phyloP scores from a whole-genome alignment of 116 monocot genomes.

The Dioscorea cayenensis region DNA sequence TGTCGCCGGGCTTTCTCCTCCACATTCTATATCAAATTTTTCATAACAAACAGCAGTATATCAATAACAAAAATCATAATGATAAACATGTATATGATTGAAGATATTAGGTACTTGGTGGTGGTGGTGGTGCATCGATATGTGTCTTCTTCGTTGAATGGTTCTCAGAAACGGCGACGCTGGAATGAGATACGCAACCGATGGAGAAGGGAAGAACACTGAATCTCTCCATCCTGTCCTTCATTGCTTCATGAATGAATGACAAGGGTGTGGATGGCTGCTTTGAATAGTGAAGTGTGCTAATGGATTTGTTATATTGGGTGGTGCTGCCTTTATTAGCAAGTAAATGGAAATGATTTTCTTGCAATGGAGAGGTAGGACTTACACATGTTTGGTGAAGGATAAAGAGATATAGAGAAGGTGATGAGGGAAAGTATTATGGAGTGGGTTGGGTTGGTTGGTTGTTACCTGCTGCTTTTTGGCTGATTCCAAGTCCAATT shows the following conservation, averaged over 20 bases:
- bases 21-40: neutral
- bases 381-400: constrained; percentile 26
- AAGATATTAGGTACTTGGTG: constrained; percentile 2
- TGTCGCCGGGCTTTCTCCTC: constrained; percentile 1
- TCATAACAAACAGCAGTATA: neutral
- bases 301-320: constrained; percentile 55
- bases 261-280: constrained; percentile 4
- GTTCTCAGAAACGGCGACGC: constrained; percentile 32
- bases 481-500: constrained; percentile 35
- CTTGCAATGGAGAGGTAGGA: constrained; percentile 1
- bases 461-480: constrained; percentile 28
- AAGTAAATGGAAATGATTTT: constrained; percentile 55
- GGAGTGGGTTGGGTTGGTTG: constrained; percentile 36
- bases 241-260: constrained; percentile 28
- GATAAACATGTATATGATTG: neutral
- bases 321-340: constrained; percentile 46
- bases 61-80: too few species aligned
- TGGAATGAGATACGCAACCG: constrained; percentile 75
- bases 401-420: constrained; percentile 4
- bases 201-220: constrained; percentile 60
- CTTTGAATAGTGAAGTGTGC: constrained; percentile 6
- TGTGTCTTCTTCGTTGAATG: constrained; percentile 28
- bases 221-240: constrained; percentile 49
- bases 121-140: constrained; percentile 2
- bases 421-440: constrained; percentile 7